Percentiles rank a stretch among this genome's conserved stretches.
Evolutionary conservation across 768 basidiomycete species (phyloP).

Genomic region (Pulveroboletus sp.): DNA sequence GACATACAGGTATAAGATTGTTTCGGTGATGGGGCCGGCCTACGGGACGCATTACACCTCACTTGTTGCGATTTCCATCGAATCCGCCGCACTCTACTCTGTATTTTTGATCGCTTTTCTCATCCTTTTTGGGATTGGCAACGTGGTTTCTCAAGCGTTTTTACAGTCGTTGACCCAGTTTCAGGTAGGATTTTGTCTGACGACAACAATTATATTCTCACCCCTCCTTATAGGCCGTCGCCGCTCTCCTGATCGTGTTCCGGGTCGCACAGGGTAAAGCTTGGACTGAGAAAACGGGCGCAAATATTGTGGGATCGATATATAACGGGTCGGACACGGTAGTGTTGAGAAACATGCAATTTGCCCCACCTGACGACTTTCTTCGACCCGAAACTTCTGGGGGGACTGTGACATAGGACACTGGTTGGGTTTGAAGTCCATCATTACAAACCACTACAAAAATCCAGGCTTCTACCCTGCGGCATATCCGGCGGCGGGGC

Average conservation of each 20-base stretch:
- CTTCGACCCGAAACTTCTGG: too few species aligned
- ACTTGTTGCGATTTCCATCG: background rate
- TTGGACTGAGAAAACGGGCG: background rate
- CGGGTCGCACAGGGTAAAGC: background rate
- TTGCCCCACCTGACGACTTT: too few species aligned
- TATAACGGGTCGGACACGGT: background rate
- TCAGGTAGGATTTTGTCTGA: background rate
- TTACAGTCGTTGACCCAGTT: background rate
- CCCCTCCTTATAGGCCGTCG: background rate
- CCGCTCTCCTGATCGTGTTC: background rate
- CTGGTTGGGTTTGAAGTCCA: too few species aligned
- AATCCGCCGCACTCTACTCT: background rate
- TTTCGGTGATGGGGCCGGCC: background rate
- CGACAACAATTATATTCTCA: background rate
- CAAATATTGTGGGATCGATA: background rate
- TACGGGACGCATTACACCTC: background rate
- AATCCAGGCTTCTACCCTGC: too few species aligned
- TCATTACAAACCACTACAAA: too few species aligned
- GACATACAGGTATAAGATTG: constrained; percentile 8
- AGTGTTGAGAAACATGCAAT: too few species aligned
- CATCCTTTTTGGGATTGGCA: background rate
- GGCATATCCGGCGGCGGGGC: too few species aligned
- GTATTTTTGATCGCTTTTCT: background rate
- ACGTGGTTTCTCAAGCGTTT: background rate
- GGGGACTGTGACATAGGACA: too few species aligned